phyloP scores from a whole-genome alignment of 108 stramenopile species.

The Fragilaria crotonensis region DNA sequence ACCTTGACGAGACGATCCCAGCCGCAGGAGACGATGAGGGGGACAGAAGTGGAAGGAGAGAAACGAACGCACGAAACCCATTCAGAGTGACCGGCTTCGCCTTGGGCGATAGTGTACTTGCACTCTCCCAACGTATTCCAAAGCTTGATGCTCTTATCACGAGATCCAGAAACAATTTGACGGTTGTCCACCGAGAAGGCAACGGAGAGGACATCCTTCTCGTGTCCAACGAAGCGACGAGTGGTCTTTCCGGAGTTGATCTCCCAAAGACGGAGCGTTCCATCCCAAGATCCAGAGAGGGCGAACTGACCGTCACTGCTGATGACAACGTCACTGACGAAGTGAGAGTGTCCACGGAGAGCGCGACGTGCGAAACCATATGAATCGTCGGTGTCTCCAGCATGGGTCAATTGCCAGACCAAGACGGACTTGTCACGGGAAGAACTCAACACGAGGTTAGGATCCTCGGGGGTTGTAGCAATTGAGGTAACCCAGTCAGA shows the following conservation, averaged over 20 bases:
- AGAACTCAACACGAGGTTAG: conserved; percentile 93
- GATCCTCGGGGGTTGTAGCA: conserved; percentile 97
- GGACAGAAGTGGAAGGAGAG: conserved; percentile 89
- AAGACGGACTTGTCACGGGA: conserved; percentile 97
- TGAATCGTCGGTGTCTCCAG: conserved; percentile 56
- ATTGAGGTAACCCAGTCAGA: conserved; percentile 98
- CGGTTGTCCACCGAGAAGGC: conserved; percentile 99
- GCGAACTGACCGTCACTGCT: conserved; percentile 95
- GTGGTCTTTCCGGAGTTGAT: conserved; percentile 95
- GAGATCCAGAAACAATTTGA: conserved; percentile 97
- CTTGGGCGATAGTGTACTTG: conserved; percentile 87
- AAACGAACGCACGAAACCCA: conserved; percentile 99
- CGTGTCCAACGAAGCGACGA: conserved; percentile 97
- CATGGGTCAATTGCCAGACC: conserved; percentile 90
- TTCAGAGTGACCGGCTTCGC: conserved; percentile 92
- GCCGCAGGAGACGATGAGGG: conserved; percentile 96
- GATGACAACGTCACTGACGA: conserved; percentile 97
- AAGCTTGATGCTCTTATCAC: conserved; percentile 97
- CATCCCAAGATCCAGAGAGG: conserved; percentile 97
- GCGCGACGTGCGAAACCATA: conserved; percentile 96
- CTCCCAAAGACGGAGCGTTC: conserved; percentile 98
- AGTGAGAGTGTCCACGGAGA: conserved; percentile 98
- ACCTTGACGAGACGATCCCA: conserved; percentile 99
- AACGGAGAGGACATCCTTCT: conserved; percentile 98
- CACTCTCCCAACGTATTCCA: conserved; percentile 99